Conservation (phyloP, 2,329 filamentous ascomycete species). For the Fusarium pilosicola region DNA sequence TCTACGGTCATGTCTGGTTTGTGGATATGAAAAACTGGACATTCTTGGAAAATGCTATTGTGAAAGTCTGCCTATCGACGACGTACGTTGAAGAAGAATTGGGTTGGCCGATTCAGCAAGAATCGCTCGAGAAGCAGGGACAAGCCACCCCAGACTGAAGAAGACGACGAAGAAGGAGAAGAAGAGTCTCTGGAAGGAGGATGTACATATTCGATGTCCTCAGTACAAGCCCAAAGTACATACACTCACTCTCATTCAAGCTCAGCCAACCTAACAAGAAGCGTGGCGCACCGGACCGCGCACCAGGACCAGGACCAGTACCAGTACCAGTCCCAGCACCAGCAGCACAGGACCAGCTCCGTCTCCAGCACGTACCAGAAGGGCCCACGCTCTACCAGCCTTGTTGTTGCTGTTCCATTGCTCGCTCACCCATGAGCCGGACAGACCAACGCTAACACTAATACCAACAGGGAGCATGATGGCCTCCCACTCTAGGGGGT, state of each 20-base stretch:
- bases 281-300: conserved; percentile 37
- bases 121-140: conserved; percentile 14
- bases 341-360: not conserved
- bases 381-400: conserved; percentile 18
- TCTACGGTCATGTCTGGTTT: not conserved
- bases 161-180: not conserved
- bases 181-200: not conserved
- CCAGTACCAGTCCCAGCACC: not conserved
- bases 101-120: conserved; percentile 33
- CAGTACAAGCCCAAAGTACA: conserved; percentile 25
- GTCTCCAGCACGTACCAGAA: not conserved
- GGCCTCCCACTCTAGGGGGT: conserved; percentile 8
- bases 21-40: not conserved
- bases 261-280: conserved; percentile 12
- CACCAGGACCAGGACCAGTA: conserved; percentile 20
- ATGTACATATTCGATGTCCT: conserved; percentile 25
- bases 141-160: conserved; percentile 38
- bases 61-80: not conserved
- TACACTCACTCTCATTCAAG: not conserved
- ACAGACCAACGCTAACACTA: conserved; percentile 17
- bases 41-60: conserved; percentile 10
- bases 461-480: not conserved
- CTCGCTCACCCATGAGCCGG: conserved; percentile 5
- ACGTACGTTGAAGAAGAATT: not conserved
- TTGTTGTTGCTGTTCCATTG: not conserved